phyloP scores from a whole-genome alignment of 1,284 basidiomycete genomes.

The Vanrija sp. region DNA sequence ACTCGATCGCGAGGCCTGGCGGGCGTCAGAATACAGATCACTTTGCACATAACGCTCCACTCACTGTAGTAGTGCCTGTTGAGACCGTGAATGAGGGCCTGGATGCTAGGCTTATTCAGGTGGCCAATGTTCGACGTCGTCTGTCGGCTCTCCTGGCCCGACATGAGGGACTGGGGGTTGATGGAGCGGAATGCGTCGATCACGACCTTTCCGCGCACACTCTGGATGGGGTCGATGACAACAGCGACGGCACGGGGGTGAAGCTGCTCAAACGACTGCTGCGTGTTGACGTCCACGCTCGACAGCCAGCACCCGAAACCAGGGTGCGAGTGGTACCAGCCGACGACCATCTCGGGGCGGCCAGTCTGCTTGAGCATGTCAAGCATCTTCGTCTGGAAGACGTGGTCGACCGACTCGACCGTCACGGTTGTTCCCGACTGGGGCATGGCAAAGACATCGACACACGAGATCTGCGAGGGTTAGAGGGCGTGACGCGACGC shows the following conservation, averaged over 20 bases:
- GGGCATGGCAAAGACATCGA: conserved; percentile 99
- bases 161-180: conserved; percentile 71
- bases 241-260: conserved; percentile 94
- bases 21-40: neutral
- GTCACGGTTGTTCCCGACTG: conserved; percentile 98
- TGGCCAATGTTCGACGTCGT: conserved; percentile 98
- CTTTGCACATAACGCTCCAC: conserved; percentile 22
- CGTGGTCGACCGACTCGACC: conserved; percentile 98
- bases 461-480: conserved; percentile 60
- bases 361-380: conserved; percentile 99
- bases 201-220: conserved; percentile 97
- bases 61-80: conserved; percentile 88
- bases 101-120: conserved; percentile 97
- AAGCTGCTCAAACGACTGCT: conserved; percentile 98
- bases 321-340: conserved; percentile 99
- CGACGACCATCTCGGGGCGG: conserved; percentile 95
- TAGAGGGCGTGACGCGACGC: neutral
- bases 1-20: conserved; percentile 75
- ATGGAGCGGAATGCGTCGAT: conserved; percentile 99
- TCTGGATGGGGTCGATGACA: conserved; percentile 98
- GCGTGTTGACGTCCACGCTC: conserved; percentile 98
- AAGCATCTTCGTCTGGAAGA: conserved; percentile 98
- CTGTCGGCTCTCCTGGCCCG: conserved; percentile 92
- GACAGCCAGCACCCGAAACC: conserved; percentile 99
- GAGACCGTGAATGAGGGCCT: conserved; percentile 90